These are phyloP conservation scores for Suillus hirtellus DNA, from an alignment of 768 basidiomycete genomes.

Conservation along the genomic window DNA sequence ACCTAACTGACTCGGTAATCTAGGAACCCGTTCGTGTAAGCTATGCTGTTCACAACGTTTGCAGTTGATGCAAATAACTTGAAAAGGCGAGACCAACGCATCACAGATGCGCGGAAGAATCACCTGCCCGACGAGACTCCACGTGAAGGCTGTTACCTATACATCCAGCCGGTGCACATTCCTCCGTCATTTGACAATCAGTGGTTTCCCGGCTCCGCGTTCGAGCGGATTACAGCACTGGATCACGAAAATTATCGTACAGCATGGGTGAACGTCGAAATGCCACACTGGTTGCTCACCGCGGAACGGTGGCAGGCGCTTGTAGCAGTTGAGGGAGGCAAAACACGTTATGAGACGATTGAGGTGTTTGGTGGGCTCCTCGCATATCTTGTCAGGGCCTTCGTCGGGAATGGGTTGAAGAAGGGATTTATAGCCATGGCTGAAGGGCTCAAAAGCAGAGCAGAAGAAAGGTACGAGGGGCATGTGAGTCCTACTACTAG, in stretches of 20 bases:
- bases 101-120: slow-evolving; percentile 42
- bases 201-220: slow-evolving; percentile 37
- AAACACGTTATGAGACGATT: slow-evolving; percentile 64
- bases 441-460: slow-evolving; percentile 52
- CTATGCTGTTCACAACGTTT: slow-evolving; percentile 9
- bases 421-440: slow-evolving; percentile 55
- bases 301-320: slow-evolving; percentile 68
- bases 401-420: slow-evolving; percentile 43
- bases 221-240: slow-evolving; percentile 47
- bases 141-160: slow-evolving; percentile 46
- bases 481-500: too few species aligned
- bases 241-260: slow-evolving; percentile 56
- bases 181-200: slow-evolving; percentile 55
- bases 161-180: slow-evolving; percentile 54
- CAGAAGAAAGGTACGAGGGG: slow-evolving; percentile 36
- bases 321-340: slow-evolving; percentile 41
- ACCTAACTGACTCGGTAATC: slow-evolving; percentile 4
- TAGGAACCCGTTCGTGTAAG: slow-evolving; percentile 73
- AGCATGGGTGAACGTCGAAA: slow-evolving; percentile 50
- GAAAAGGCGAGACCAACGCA: slow-evolving; percentile 49
- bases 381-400: slow-evolving; percentile 53
- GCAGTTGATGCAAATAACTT: slow-evolving; percentile 3
- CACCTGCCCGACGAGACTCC: slow-evolving; percentile 47
- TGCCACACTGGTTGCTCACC: slow-evolving; percentile 49
- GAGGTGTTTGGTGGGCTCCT: slow-evolving; percentile 60